A percentile compares a stretch with the other conserved stretches of the same genome.
phyloP scores from a whole-genome alignment of 768 basidiomycete genomes.

The Hericium erinaceus region DNA sequence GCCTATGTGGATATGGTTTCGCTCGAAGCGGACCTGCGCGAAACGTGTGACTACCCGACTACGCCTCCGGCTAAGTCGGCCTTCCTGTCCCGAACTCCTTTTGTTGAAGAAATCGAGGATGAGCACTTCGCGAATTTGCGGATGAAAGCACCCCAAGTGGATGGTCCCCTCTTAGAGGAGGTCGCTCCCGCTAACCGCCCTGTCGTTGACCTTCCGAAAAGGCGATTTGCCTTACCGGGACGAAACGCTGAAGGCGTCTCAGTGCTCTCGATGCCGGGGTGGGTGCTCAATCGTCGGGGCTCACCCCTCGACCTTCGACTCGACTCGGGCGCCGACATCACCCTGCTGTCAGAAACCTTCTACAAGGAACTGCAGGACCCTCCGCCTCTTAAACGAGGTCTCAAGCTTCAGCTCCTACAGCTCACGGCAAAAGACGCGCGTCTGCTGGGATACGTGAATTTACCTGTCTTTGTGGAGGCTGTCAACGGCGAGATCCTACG shows the following conservation, averaged over 20 bases:
- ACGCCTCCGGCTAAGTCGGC: background rate
- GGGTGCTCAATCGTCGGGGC: background rate
- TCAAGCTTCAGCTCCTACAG: background rate
- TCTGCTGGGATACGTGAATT: constrained; percentile 12
- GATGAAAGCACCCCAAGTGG: background rate
- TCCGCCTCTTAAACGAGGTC: background rate
- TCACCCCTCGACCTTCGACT: background rate
- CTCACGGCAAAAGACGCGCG: background rate
- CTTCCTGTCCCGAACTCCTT: background rate
- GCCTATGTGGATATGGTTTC: background rate
- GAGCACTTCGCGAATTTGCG: background rate
- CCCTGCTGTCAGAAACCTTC: background rate
- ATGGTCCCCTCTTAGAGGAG: background rate
- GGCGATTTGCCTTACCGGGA: background rate
- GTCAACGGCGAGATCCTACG: constrained; percentile 18
- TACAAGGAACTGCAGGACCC: background rate
- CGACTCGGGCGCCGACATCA: background rate
- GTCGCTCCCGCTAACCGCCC: background rate
- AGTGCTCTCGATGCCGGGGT: background rate
- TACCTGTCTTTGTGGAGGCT: constrained; percentile 19
- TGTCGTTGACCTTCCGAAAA: background rate
- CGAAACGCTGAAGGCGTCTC: background rate
- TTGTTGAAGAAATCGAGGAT: background rate
- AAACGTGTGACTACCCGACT: background rate
- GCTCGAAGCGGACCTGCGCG: background rate